Percentiles rank a stretch among this genome's conserved stretches.
Conservation (phyloP, 2,329 filamentous ascomycete species). For the Ampelomyces quisqualis region DNA sequence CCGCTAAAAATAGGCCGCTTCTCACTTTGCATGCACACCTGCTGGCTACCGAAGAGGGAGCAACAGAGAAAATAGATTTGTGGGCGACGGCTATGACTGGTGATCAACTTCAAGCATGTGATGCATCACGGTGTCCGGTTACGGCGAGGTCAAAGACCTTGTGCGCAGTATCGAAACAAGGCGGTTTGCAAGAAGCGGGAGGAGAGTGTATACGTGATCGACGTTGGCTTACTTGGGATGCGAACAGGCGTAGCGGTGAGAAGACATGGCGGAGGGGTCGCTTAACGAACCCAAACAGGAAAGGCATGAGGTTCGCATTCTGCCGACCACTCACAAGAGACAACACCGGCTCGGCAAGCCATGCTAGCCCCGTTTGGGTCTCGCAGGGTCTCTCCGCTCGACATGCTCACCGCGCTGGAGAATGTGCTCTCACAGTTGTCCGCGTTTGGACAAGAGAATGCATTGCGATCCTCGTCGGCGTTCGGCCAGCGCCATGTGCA, state of each 20-base stretch:
- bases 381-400: slow-evolving; percentile 17
- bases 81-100: too few species aligned
- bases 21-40: slow-evolving; percentile 3
- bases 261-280: slow-evolving; percentile 16
- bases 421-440: slow-evolving; percentile 1
- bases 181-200: slow-evolving; percentile 16
- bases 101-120: slow-evolving; percentile 1
- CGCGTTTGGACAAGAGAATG: background rate
- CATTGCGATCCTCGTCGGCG: too few species aligned
- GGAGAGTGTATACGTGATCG: background rate
- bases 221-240: slow-evolving; percentile 8
- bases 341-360: slow-evolving; percentile 7
- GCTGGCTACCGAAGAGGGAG: slow-evolving; percentile 13
- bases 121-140: slow-evolving; percentile 6
- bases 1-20: slow-evolving; percentile 32
- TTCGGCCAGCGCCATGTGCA: too few species aligned
- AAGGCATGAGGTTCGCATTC: slow-evolving; percentile 10
- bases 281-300: slow-evolving; percentile 14
- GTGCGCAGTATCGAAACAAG: slow-evolving; percentile 6
- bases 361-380: slow-evolving; percentile 16
- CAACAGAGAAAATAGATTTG: too few species aligned
- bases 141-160: slow-evolving; percentile 3
- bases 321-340: slow-evolving; percentile 16
- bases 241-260: slow-evolving; percentile 22
- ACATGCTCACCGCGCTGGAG: slow-evolving; percentile 27